Evolutionary conservation across 1,139 yeast genomes (phyloP).

Genomic region (Yamadazyma diddensiae): DNA sequence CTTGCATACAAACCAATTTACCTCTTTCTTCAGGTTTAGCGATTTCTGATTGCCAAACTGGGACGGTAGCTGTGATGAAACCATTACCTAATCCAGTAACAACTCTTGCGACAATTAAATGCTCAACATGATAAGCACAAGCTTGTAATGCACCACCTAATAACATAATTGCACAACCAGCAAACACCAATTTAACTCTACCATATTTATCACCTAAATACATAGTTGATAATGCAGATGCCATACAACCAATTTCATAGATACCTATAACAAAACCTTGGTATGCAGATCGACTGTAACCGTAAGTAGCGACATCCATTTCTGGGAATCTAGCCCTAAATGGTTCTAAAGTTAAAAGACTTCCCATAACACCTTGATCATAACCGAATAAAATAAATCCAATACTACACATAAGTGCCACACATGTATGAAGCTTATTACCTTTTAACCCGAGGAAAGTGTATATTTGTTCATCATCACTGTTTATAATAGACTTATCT

Average conservation of each 20-base stretch:
- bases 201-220: slow-evolving; percentile 36
- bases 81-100: slow-evolving; percentile 45
- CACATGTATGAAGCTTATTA: slow-evolving; percentile 21
- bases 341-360: slow-evolving; percentile 36
- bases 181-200: slow-evolving; percentile 28
- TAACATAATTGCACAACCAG: slow-evolving; percentile 31
- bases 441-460: slow-evolving; percentile 27
- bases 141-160: slow-evolving; percentile 38
- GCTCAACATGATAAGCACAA: slow-evolving; percentile 29
- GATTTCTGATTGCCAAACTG: slow-evolving; percentile 38
- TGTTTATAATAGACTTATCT: background rate
- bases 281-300: slow-evolving; percentile 23
- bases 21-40: slow-evolving; percentile 36
- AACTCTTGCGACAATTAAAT: slow-evolving; percentile 39
- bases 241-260: slow-evolving; percentile 38
- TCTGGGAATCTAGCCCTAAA: slow-evolving; percentile 39
- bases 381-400: slow-evolving; percentile 42
- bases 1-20: slow-evolving; percentile 33
- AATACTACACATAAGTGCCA: slow-evolving; percentile 28
- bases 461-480: slow-evolving; percentile 16
- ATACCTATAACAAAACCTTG: slow-evolving; percentile 36
- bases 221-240: slow-evolving; percentile 31
- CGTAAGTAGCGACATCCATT: slow-evolving; percentile 22
- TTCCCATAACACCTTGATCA: slow-evolving; percentile 52
- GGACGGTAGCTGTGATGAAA: slow-evolving; percentile 36